phyloP scores from a whole-genome alignment of 106 monocot genomes.

The Phalaenopsis equestris region DNA sequence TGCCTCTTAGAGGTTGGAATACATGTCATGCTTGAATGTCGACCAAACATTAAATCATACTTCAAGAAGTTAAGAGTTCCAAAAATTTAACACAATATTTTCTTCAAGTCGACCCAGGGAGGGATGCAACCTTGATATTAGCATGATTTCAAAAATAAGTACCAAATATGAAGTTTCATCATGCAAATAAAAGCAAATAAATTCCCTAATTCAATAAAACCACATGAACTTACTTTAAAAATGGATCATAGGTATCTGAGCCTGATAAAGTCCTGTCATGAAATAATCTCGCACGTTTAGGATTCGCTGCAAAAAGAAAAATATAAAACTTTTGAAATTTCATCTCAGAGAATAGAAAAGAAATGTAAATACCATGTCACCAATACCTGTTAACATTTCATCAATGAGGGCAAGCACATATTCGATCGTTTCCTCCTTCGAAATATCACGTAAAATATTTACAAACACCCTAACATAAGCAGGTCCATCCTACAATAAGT shows the following conservation, averaged over 20 bases:
- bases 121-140: background rate
- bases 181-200: conserved; percentile 4
- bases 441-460: conserved; percentile 72
- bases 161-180: background rate
- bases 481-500: conserved; percentile 69
- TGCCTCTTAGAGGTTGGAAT: too few relatives aligned
- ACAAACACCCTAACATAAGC: conserved; percentile 72
- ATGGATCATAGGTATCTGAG: conserved; percentile 76
- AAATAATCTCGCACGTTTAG: conserved; percentile 78
- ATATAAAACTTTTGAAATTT: conserved; percentile 8
- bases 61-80: background rate
- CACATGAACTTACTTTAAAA: conserved; percentile 53
- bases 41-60: too few relatives aligned
- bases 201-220: background rate
- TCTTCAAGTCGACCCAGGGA: background rate
- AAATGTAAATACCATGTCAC: background rate
- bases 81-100: background rate
- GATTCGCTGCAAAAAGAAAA: conserved; percentile 61
- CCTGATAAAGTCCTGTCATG: conserved; percentile 67
- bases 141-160: background rate
- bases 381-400: conserved; percentile 78
- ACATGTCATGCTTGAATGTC: too few relatives aligned
- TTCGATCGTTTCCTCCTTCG: conserved; percentile 85
- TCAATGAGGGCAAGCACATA: conserved; percentile 96
- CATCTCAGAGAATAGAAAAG: background rate